Evolutionary conservation across 2,329 filamentous ascomycete genomes (phyloP).

Genomic region (Colletotrichum lentis): DNA sequence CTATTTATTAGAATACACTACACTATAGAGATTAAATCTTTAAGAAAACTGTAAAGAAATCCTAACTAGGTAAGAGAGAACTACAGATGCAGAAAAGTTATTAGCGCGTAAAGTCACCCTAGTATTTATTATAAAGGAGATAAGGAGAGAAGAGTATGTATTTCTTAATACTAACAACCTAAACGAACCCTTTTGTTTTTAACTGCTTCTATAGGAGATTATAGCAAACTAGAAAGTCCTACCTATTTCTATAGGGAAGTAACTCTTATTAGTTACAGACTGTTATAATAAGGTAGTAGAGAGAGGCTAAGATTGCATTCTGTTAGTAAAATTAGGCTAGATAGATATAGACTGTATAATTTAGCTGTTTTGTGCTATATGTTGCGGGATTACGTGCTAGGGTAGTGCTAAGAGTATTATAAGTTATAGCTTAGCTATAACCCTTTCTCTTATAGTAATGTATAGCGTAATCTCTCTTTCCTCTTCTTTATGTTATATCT

Average conservation of each 20-base stretch:
- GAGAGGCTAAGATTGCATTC: no score
- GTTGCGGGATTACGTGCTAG: background rate
- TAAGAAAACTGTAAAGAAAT: background rate
- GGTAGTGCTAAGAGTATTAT: background rate
- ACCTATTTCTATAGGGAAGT: no score
- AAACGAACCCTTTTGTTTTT: no score
- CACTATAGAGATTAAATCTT: background rate
- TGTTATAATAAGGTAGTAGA: no score
- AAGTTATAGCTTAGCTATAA: background rate
- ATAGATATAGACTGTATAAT: no score
- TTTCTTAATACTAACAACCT: background rate
- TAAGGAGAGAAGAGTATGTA: background rate
- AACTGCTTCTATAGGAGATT: no score
- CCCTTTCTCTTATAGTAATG: background rate
- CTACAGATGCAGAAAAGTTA: background rate
- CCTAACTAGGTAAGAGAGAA: background rate
- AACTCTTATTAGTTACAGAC: no score
- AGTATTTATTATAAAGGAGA: background rate
- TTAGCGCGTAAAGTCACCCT: background rate
- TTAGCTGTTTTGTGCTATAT: no score
- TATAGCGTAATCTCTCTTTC: background rate
- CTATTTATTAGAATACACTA: no score
- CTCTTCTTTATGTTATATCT: constrained; percentile 2
- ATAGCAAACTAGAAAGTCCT: no score
- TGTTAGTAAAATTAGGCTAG: no score